A percentile compares a stretch with the other conserved stretches of the same genome.
Evolutionary conservation across 768 basidiomycete species (phyloP).

Genomic region (Podaxis rugospora): DNA sequence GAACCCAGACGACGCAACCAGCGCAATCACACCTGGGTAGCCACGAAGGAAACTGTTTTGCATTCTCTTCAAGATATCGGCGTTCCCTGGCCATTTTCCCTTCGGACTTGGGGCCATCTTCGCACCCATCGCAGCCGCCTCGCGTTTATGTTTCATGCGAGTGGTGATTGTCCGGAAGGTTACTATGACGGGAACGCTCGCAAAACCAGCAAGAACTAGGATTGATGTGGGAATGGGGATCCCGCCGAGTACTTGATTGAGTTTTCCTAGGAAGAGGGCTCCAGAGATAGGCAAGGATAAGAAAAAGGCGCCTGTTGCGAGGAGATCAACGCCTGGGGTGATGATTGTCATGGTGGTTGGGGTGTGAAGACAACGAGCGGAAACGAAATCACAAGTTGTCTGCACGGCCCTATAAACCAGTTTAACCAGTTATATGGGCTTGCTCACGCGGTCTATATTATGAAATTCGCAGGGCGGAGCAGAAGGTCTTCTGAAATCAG

Average conservation of each 20-base stretch:
- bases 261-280: conserved; percentile 11
- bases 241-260: conserved; percentile 13
- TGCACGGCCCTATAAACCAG: not conserved
- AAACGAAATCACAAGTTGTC: not conserved
- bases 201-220: conserved; percentile 23
- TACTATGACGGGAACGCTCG: conserved; percentile 30
- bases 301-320: conserved; percentile 20
- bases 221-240: conserved; percentile 33
- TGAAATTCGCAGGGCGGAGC: not conserved
- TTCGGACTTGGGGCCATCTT: conserved; percentile 32
- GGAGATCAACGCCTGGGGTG: conserved; percentile 33
- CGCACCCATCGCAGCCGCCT: conserved; percentile 42
- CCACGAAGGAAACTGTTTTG: conserved; percentile 35
- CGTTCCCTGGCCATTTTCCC: conserved; percentile 40
- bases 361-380: not conserved
- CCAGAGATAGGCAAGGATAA: conserved; percentile 14
- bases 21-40: conserved; percentile 40
- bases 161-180: conserved; percentile 25
- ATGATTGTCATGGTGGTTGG: conserved; percentile 19
- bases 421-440: not conserved
- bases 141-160: conserved; percentile 25
- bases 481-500: not conserved
- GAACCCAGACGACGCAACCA: not conserved
- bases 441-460: not conserved
- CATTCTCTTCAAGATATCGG: conserved; percentile 36